phyloP scores from a whole-genome alignment of 441 rosid genomes.

The Syzygium malaccense region DNA sequence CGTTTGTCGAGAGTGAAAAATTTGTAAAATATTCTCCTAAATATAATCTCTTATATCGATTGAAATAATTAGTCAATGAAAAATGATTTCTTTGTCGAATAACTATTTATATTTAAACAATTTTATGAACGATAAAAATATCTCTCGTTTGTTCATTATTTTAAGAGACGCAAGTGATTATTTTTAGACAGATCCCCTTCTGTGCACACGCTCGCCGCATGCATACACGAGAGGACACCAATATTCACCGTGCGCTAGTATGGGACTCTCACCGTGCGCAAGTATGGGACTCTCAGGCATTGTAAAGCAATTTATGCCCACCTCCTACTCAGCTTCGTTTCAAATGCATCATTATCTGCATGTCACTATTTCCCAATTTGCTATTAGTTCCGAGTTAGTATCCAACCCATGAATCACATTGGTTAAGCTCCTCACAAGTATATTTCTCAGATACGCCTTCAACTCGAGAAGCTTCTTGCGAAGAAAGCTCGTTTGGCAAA shows the following conservation, averaged over 20 bases:
- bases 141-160: too few relatives aligned
- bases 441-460: conserved; percentile 67
- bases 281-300: neutral
- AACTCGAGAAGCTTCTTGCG: conserved; percentile 83
- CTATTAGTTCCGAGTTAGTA: neutral
- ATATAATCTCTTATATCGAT: too few relatives aligned
- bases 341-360: neutral
- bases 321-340: neutral
- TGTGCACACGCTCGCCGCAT: neutral
- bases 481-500: conserved; percentile 89
- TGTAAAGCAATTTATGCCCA: neutral
- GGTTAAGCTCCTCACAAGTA: neutral
- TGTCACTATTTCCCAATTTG: neutral
- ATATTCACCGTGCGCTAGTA: neutral
- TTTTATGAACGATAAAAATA: too few relatives aligned
- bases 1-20: too few relatives aligned
- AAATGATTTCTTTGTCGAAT: too few relatives aligned
- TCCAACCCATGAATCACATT: neutral
- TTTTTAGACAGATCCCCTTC: too few relatives aligned
- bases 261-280: too few relatives aligned
- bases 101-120: too few relatives aligned
- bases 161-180: too few relatives aligned
- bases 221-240: neutral
- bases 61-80: too few relatives aligned
- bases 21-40: too few relatives aligned